These are phyloP conservation scores for Allodekkera sacchari DNA, from an alignment of 805 yeast species.

Conservation along the genomic window DNA sequence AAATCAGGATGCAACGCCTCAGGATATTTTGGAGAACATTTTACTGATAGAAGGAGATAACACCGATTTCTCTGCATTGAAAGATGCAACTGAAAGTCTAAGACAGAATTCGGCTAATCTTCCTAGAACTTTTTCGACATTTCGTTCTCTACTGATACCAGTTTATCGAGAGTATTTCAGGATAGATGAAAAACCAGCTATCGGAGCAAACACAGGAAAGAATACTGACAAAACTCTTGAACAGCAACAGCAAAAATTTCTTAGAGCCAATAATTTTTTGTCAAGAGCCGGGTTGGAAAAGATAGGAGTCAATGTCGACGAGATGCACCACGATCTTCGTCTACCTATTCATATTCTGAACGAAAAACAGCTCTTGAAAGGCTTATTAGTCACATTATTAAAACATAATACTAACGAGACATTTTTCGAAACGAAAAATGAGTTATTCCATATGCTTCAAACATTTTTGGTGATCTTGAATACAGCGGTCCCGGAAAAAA, in stretches of 20 bases:
- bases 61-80: conserved; percentile 5
- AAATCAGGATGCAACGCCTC: conserved; percentile 5
- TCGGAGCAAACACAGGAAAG: neutral
- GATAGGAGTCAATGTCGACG: neutral
- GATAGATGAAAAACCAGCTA: neutral
- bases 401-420: neutral
- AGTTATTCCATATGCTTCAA: conserved; percentile 7
- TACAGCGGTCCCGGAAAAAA: conserved; percentile 10
- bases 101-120: neutral
- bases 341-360: conserved; percentile 1
- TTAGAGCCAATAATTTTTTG: neutral
- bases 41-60: conserved; percentile 5
- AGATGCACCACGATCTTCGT: conserved; percentile 2
- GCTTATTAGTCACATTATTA: neutral
- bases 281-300: neutral
- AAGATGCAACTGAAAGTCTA: conserved; percentile 5
- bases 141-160: neutral
- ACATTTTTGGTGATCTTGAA: conserved; percentile 8
- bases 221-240: neutral
- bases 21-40: conserved; percentile 9
- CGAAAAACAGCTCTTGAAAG: neutral
- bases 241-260: neutral
- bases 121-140: neutral
- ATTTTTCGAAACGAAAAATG: conserved; percentile 10
- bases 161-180: neutral